Conservation (phyloP, 1,139 yeast genomes). For the Blastobotrys niveus region DNA sequence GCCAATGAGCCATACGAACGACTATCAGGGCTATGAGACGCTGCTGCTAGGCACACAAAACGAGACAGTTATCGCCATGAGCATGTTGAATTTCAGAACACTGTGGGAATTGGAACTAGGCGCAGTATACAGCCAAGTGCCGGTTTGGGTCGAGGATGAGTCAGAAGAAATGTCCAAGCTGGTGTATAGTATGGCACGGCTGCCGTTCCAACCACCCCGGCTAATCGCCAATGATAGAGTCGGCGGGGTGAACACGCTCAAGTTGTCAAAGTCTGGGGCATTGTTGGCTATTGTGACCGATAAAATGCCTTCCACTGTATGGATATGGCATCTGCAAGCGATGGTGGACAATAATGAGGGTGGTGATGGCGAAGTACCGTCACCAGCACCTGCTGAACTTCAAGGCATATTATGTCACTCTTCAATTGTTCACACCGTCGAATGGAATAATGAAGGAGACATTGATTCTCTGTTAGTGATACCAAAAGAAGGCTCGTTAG, state of each 20-base stretch:
- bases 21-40: constrained; percentile 17
- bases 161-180: constrained; percentile 9
- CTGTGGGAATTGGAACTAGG: constrained; percentile 23
- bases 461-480: constrained; percentile 14
- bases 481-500: constrained; percentile 16
- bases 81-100: constrained; percentile 19
- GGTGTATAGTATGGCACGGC: constrained; percentile 12
- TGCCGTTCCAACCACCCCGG: constrained; percentile 16
- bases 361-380: too few relatives aligned
- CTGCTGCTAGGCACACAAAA: constrained; percentile 24
- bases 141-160: constrained; percentile 23
- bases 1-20: not conserved
- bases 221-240: not conserved
- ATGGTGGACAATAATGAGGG: too few relatives aligned
- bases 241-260: constrained; percentile 11
- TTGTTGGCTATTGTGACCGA: constrained; percentile 19
- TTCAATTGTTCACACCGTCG: constrained; percentile 15
- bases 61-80: constrained; percentile 21
- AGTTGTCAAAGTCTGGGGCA: constrained; percentile 17
- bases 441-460: constrained; percentile 17
- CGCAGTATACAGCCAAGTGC: constrained; percentile 5
- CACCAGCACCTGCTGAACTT: too few relatives aligned
- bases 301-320: constrained; percentile 22
- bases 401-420: constrained; percentile 20
- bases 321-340: constrained; percentile 24